Percentiles rank a stretch among this genome's conserved stretches.
Evolutionary conservation across 305 asterid species (phyloP).

Genomic region (Lippia alba): DNA sequence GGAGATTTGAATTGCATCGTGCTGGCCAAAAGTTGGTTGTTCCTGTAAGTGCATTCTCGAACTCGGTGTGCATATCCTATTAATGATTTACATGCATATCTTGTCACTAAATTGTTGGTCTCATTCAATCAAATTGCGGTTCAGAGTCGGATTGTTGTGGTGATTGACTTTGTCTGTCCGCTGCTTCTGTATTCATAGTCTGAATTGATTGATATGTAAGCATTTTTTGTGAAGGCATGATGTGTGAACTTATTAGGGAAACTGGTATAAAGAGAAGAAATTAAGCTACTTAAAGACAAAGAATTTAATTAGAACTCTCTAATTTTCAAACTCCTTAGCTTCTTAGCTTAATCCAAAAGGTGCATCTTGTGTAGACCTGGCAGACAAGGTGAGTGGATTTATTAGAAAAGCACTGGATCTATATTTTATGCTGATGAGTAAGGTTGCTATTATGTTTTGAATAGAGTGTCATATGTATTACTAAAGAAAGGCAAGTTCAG

Average conservation of each 20-base stretch:
- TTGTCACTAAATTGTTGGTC: constrained; percentile 13
- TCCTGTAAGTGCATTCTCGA: constrained; percentile 78
- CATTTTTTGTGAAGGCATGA: constrained; percentile 7
- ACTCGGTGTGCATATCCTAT: constrained; percentile 3
- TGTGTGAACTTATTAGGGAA: constrained; percentile 6
- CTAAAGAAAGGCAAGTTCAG: no score
- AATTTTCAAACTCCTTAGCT: constrained; percentile 21
- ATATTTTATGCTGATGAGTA: constrained; percentile 16
- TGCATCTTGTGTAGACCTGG: constrained; percentile 9
- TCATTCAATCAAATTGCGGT: not conserved
- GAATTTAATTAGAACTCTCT: not conserved
- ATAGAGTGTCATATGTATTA: not conserved
- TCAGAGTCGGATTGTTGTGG: not conserved
- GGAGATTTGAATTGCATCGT: constrained; percentile 94
- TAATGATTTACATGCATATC: not conserved
- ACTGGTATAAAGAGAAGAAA: not conserved
- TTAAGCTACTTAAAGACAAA: not conserved
- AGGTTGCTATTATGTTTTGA: constrained; percentile 21
- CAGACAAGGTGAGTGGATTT: constrained; percentile 12
- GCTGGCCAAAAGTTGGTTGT: constrained; percentile 87
- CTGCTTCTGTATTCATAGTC: constrained; percentile 4
- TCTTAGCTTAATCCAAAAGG: not conserved
- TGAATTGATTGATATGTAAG: constrained; percentile 27
- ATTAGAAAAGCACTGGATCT: not conserved
- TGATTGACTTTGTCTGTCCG: not conserved